phyloP scores from a whole-genome alignment of 148 eudicot species.

The Cornus kousa region DNA sequence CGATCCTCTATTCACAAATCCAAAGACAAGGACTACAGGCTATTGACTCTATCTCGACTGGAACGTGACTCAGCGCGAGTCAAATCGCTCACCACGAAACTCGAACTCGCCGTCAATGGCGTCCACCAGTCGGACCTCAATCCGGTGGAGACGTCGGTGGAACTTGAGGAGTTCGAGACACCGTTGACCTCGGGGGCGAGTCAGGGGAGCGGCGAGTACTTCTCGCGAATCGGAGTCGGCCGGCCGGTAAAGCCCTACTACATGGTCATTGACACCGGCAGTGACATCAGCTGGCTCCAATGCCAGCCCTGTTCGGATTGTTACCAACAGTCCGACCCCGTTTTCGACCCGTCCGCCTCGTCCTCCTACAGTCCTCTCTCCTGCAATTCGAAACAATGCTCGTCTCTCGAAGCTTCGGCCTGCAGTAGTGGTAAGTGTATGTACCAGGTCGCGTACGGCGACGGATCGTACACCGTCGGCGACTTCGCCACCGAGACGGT shows the following conservation, averaged over 20 bases:
- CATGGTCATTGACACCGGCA: slow-evolving; percentile 76
- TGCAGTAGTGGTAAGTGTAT: slow-evolving; percentile 45
- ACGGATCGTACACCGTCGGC: slow-evolving; percentile 81
- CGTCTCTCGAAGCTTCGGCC: slow-evolving; percentile 36
- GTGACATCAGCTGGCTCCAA: slow-evolving; percentile 86
- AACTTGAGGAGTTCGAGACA: slow-evolving; percentile 25
- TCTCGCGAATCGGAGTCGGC: slow-evolving; percentile 73
- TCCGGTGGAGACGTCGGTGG: slow-evolving; percentile 9
- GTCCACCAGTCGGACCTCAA: slow-evolving; percentile 27
- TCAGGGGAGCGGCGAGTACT: slow-evolving; percentile 86
- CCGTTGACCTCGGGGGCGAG: slow-evolving; percentile 66
- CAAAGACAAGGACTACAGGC: slow-evolving; percentile 35
- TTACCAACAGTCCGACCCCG: slow-evolving; percentile 70
- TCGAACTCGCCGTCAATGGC: slow-evolving; percentile 24
- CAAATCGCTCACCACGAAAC: slow-evolving; percentile 25
- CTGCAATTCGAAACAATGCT: slow-evolving; percentile 51
- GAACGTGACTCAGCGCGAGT: slow-evolving; percentile 65
- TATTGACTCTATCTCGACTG: slow-evolving; percentile 55
- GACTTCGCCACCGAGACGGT: slow-evolving; percentile 69
- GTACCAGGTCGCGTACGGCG: slow-evolving; percentile 84
- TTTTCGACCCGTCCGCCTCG: slow-evolving; percentile 51
- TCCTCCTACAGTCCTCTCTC: slow-evolving; percentile 40
- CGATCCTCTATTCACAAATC: slow-evolving; percentile 39
- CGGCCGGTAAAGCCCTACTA: slow-evolving; percentile 43
- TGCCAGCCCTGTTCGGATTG: slow-evolving; percentile 73